Evolutionary conservation across 1,139 yeast species (phyloP), one percentile per base, ranked within the genome.

Genomic region (Taphrina confusa): DNA sequence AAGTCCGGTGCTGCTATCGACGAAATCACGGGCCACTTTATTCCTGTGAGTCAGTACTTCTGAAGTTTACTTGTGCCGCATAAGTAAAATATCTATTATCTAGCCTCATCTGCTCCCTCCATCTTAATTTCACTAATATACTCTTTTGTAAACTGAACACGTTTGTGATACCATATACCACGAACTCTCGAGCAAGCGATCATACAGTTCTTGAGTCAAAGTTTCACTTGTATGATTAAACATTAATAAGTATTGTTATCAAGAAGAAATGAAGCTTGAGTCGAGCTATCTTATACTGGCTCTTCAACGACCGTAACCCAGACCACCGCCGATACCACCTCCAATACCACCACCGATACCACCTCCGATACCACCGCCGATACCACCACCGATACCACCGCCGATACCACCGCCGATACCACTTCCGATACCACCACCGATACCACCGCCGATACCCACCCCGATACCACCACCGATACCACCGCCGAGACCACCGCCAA

Each of bases 281-380:
- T n/a, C n/a, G n/a, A n/a, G n/a, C n/a, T n/a, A n/a, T 33, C 37
- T 18, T 33, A 12, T 12, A 33, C 37, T 18, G 14, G 18, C 37
- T 33, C 37, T 18, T 5, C 11, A 6, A 33, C 37, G 18, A 39
- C 47, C 40, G n/a, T 16, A 9, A 9, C 40, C 40, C 8, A 36
- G 40, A n/a, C 40, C 40, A 36, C 40, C 40, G 8, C 40, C 40
- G 14, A 36, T 36, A 36, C 40, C 40, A 36, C 40, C 40, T 36
- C 40, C 40, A 36, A 36, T 36, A 36, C 40, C 40, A 25, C 47
- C 47, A 8, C 47, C 47, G 12, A 42, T 22, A 25, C 47, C 47
- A 42, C 47, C 47, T 25, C 47, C 47, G n/a, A 42, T 9, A 9
- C 47, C 47, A 42, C 47, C 47, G 14, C 47, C 47, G 3, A 42